Evolutionary conservation across 192 early-diverging fungal species (phyloP).

Genomic region (Mortierella antarctica): DNA sequence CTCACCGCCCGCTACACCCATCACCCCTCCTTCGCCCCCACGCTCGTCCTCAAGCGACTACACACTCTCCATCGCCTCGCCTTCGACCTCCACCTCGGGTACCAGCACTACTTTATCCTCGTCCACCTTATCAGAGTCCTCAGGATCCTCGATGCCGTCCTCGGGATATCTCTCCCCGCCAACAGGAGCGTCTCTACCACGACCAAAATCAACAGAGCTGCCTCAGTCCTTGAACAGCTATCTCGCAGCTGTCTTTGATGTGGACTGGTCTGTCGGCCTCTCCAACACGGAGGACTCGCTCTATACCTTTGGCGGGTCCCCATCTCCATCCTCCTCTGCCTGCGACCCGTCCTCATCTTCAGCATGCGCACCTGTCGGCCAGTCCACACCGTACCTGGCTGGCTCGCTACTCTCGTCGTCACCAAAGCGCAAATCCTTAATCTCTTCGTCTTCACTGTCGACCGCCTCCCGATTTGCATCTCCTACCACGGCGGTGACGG

Average conservation of each 20-base stretch:
- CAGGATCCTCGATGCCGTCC: background rate
- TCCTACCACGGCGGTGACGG: background rate
- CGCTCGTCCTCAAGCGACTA: background rate
- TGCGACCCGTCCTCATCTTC: background rate
- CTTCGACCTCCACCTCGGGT: background rate
- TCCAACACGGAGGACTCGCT: constrained; percentile 25
- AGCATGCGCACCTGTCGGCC: background rate
- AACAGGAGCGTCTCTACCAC: background rate
- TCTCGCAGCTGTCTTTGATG: constrained; percentile 39
- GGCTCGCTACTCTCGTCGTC: constrained; percentile 3
- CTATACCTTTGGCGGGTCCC: constrained; percentile 15
- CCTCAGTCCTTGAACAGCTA: constrained; percentile 36
- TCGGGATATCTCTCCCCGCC: background rate
- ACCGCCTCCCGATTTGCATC: background rate
- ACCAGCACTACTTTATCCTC: background rate
- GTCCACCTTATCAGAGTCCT: background rate
- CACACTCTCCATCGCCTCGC: background rate
- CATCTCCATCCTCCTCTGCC: background rate
- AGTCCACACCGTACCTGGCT: background rate
- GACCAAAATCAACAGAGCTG: constrained; percentile 25
- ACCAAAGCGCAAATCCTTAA: background rate
- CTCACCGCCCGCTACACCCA: background rate
- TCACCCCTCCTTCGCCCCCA: background rate
- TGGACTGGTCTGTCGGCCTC: constrained; percentile 38
- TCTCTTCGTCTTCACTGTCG: constrained; percentile 1